A percentile compares a stretch with the other conserved stretches of the same genome.
Conservation (phyloP, 208 protist genomes). For the Crithidia thermophila region DNA sequence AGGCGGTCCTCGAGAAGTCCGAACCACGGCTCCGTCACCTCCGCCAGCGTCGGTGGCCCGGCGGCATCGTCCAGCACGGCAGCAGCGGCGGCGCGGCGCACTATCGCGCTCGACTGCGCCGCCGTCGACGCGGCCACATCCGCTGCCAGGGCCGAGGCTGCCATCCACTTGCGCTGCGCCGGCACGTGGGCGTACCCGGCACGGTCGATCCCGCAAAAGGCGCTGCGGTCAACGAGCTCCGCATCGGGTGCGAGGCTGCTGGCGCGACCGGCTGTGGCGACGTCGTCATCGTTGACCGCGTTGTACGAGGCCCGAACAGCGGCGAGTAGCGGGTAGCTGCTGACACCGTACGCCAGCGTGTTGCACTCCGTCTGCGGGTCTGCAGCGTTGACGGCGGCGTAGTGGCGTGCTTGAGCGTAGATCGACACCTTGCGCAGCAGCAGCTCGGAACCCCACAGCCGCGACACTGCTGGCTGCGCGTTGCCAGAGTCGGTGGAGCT, state of each 20-base stretch:
- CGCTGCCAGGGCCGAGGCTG: not conserved
- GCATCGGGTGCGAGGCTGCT: not conserved
- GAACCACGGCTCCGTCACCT: conserved; percentile 33
- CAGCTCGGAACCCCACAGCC: conserved; percentile 44
- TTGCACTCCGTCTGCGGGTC: conserved; percentile 59
- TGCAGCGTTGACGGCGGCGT: conserved; percentile 25
- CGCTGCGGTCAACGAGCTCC: conserved; percentile 9
- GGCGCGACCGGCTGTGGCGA: not conserved
- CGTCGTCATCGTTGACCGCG: conserved; percentile 2
- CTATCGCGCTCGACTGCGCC: not conserved
- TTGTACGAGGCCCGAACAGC: conserved; percentile 26
- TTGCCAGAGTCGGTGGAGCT: not conserved
- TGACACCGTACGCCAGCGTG: conserved; percentile 52
- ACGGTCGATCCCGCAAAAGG: conserved; percentile 32
- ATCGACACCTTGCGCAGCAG: conserved; percentile 63
- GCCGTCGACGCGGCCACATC: not conserved
- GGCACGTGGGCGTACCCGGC: conserved; percentile 21
- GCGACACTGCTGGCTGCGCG: not conserved
- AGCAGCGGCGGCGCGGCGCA: conserved; percentile 18
- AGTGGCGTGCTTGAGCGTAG: conserved; percentile 46
- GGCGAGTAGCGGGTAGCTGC: conserved; percentile 51
- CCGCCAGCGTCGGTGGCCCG: conserved; percentile 18
- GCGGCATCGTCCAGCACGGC: conserved; percentile 21
- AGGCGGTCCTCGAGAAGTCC: conserved; percentile 29
- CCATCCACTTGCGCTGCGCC: conserved; percentile 28